Percentiles rank a stretch among this genome's conserved stretches.
Evolutionary conservation across 495 filamentous ascomycete species (phyloP).

Genomic region (Aspergillus steynii): DNA sequence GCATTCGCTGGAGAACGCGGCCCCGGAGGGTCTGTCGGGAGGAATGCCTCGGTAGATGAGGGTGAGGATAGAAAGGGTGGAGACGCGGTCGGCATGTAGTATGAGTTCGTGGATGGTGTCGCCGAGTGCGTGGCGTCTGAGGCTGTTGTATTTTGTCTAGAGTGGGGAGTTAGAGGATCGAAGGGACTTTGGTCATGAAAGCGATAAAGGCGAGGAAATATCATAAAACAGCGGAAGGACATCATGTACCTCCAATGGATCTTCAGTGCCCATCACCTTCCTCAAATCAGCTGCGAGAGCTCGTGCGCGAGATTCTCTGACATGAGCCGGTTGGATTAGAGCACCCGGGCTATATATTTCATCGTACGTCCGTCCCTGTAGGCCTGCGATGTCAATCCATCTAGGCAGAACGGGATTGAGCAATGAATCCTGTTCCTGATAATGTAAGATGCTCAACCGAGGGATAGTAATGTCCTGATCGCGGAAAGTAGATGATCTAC

Average conservation of each 20-base stretch:
- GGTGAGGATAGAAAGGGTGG: constrained; percentile 16
- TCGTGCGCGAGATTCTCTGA: constrained; percentile 11
- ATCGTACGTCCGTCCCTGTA: constrained; percentile 14
- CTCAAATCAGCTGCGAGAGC: constrained; percentile 15
- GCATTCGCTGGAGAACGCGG: constrained; percentile 16
- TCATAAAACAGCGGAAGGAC: neutral
- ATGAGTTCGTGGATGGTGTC: constrained; percentile 10
- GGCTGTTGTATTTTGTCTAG: constrained; percentile 2
- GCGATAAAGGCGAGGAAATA: neutral
- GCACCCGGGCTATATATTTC: constrained; percentile 15
- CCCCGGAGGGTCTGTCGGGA: constrained; percentile 7
- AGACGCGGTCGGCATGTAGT: constrained; percentile 14
- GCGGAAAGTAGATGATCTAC: constrained; percentile 10
- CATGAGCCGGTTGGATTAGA: constrained; percentile 8
- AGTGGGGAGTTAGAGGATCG: neutral
- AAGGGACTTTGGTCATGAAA: neutral
- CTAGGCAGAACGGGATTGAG: neutral
- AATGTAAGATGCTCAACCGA: neutral
- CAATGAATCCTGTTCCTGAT: constrained; percentile 8
- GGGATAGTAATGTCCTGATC: constrained; percentile 15
- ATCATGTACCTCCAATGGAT: constrained; percentile 14
- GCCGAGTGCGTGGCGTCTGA: constrained; percentile 15
- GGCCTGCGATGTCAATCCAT: constrained; percentile 10
- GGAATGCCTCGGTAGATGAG: constrained; percentile 19
- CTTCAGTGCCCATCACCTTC: constrained; percentile 6